Conservation (phyloP, 495 filamentous ascomycete genomes). For the Hyaloscypha hepaticicola region DNA sequence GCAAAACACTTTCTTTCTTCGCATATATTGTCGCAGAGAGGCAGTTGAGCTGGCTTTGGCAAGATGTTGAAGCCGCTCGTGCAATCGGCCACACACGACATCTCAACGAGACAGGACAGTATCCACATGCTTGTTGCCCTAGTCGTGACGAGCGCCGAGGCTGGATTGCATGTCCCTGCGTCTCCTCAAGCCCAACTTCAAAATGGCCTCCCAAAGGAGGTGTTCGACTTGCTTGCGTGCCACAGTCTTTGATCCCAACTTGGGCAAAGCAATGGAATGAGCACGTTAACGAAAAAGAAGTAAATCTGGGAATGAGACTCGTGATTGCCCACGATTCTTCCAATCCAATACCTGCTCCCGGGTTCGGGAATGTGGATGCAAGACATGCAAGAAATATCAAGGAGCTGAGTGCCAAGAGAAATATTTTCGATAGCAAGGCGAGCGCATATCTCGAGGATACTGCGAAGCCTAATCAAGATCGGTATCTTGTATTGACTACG, state of each 20-base stretch:
- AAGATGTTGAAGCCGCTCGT: slow-evolving; percentile 1
- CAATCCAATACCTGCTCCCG: neutral
- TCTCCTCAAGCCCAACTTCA: slow-evolving; percentile 9
- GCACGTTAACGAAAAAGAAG: slow-evolving; percentile 1
- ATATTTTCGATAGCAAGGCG: neutral
- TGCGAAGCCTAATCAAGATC: slow-evolving; percentile 1
- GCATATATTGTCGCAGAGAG: slow-evolving; percentile 17
- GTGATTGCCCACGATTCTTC: slow-evolving; percentile 3
- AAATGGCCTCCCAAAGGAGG: slow-evolving; percentile 8
- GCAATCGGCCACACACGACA: slow-evolving; percentile 1
- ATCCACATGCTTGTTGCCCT: slow-evolving; percentile 2
- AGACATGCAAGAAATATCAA: slow-evolving; percentile 1
- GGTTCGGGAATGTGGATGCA: neutral
- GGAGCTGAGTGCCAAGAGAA: neutral
- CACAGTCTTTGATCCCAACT: neutral
- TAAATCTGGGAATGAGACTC: slow-evolving; percentile 1
- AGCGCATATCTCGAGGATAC: neutral
- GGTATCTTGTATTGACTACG: slow-evolving; percentile 9
- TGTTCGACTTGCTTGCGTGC: slow-evolving; percentile 14
- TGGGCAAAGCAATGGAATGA: slow-evolving; percentile 4
- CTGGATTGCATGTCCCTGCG: slow-evolving; percentile 24
- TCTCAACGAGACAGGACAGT: neutral
- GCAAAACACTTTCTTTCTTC: slow-evolving; percentile 14
- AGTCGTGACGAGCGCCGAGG: neutral
- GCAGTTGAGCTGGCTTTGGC: slow-evolving; percentile 19